Percentiles rank a stretch among this genome's conserved stretches.
Evolutionary conservation across 495 filamentous ascomycete genomes (phyloP).

Genomic region (Talaromyces thailandensis): DNA sequence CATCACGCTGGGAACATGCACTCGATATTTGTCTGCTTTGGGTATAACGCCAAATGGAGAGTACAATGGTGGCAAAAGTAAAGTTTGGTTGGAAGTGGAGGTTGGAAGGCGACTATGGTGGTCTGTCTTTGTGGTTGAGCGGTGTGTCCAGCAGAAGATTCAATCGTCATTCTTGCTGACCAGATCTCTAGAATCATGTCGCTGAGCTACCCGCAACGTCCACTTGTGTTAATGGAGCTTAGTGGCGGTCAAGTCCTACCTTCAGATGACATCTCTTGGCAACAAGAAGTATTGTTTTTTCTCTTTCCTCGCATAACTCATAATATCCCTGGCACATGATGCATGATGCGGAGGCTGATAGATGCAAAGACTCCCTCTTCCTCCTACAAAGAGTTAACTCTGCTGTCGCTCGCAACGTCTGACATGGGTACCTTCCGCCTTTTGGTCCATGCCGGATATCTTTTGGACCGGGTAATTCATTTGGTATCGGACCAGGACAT

Average conservation of each 20-base stretch:
- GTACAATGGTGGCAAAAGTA: not conserved
- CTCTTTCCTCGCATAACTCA: not conserved
- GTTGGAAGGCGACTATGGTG: constrained; percentile 11
- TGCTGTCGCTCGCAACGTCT: constrained; percentile 9
- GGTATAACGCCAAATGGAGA: not conserved
- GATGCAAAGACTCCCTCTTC: not conserved
- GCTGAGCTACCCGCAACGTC: not conserved
- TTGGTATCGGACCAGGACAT: constrained; percentile 3
- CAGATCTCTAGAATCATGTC: not conserved
- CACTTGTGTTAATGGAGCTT: not conserved
- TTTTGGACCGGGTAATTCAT: constrained; percentile 8
- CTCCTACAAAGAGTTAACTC: not conserved
- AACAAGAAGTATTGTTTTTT: not conserved
- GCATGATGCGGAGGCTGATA: not conserved
- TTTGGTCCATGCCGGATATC: constrained; percentile 10
- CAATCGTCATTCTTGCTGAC: not conserved
- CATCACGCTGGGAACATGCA: constrained; percentile 8
- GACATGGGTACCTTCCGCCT: constrained; percentile 11
- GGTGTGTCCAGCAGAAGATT: constrained; percentile 6
- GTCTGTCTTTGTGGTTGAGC: constrained; percentile 11
- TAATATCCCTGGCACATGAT: not conserved
- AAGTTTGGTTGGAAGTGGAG: constrained; percentile 8
- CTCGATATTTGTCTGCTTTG: not conserved
- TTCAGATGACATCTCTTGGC: not conserved
- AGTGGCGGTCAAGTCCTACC: not conserved